A percentile compares a stretch with the other conserved stretches of the same genome.
Conservation (phyloP, 352 stramenopile species). For the Pythium myriotylum region DNA sequence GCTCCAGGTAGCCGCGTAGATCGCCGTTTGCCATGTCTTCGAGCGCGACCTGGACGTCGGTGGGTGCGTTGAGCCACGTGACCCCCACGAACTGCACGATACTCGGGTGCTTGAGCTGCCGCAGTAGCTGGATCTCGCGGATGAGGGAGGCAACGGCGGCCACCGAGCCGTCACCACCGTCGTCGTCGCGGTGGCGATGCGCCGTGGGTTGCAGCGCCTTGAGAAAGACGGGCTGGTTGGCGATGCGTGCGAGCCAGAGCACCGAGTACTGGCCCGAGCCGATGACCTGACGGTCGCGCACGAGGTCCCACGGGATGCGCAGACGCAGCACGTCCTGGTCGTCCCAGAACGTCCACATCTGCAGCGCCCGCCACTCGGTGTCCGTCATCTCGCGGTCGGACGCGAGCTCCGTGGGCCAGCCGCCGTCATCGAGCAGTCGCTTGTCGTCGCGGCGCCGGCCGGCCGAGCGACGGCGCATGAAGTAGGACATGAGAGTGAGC, state of each 20-base stretch:
- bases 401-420: slow-evolving; percentile 13
- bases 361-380: slow-evolving; percentile 23
- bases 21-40: slow-evolving; percentile 27
- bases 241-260: slow-evolving; percentile 29
- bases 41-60: slow-evolving; percentile 29
- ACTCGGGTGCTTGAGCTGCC: slow-evolving; percentile 5
- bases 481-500: slow-evolving; percentile 11
- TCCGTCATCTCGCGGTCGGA: slow-evolving; percentile 21
- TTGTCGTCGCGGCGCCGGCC: neutral
- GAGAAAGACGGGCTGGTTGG: slow-evolving; percentile 24
- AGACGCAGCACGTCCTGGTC: slow-evolving; percentile 17
- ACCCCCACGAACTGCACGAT: slow-evolving; percentile 26
- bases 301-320: slow-evolving; percentile 28
- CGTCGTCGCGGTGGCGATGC: slow-evolving; percentile 6
- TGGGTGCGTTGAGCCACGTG: slow-evolving; percentile 29
- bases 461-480: slow-evolving; percentile 1
- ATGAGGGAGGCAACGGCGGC: slow-evolving; percentile 19
- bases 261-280: slow-evolving; percentile 28
- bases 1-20: slow-evolving; percentile 21
- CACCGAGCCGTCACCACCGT: slow-evolving; percentile 10
- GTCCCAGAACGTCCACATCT: slow-evolving; percentile 30
- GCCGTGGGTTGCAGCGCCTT: slow-evolving; percentile 21
- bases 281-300: slow-evolving; percentile 27
- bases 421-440: slow-evolving; percentile 2
- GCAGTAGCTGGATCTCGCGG: slow-evolving; percentile 28